Evolutionary conservation across 257 asterid genomes (phyloP), one percentile per base, ranked within the genome.

Genomic region (Capsicum pubescens): DNA sequence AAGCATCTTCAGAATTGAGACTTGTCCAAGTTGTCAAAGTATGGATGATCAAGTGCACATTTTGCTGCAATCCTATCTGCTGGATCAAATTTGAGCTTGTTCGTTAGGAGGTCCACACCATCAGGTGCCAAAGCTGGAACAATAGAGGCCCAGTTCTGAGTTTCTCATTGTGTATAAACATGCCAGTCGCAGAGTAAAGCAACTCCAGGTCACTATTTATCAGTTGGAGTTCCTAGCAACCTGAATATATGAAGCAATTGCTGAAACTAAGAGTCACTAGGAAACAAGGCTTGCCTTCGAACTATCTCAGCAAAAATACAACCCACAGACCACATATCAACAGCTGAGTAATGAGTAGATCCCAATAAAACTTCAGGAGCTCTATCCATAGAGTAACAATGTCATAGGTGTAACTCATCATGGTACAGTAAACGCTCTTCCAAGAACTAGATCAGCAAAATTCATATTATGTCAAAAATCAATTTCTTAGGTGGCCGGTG

Each of bases 271-370:
- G 98, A 94, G 82, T 95, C 99, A 8, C 98, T 98, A 5, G 98
- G 95, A 87, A 95, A 95, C 85, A 95, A 85, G 13, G 98, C 95
- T 86, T 95, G 99, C 82, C 97, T 91, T 84, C 98, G 89, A 21
- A 60, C 97, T 98, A 95, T 94, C 91, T 95, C 99, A 59, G 98
- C 99, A 79, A 94, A 96, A 78, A 96, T 96, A 86, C 99, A 96
- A 36, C 98, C 99, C 77, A 94, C 99, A 61, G 99, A 96, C 98
- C 98, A 96, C 95, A 96, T 96, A 87, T 96, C 99, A 84, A 96
- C 99, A 0, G 90, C 97, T 1, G 99, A 94, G 91, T 96, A 94
- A 86, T 93, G 97, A n/a, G 97, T 89, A 50, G 98, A 88, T 83
- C 98, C 98, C 56, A 96, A 89, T 81, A 96, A 91, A 46, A 96